Conservation (phyloP, 2,329 filamentous ascomycete species). For the Juglanconis sp. region DNA sequence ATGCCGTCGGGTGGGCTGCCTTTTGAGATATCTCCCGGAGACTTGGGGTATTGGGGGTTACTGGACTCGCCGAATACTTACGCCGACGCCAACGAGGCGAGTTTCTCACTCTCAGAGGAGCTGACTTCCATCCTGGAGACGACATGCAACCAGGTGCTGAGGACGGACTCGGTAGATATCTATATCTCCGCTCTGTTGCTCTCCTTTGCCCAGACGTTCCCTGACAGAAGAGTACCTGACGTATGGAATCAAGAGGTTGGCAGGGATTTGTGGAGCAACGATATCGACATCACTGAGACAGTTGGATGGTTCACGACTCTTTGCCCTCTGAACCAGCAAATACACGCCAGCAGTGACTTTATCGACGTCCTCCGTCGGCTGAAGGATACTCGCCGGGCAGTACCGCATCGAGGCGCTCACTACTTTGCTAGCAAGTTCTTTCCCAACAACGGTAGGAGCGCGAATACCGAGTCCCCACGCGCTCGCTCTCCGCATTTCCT, state of each 20-base stretch:
- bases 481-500: slow-evolving; percentile 10
- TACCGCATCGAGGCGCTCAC: slow-evolving; percentile 27
- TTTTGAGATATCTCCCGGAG: slow-evolving; percentile 36
- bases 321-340: slow-evolving; percentile 45
- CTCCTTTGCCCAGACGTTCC: slow-evolving; percentile 54
- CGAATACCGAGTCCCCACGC: not conserved
- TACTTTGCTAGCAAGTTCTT: slow-evolving; percentile 34
- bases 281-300: slow-evolving; percentile 52
- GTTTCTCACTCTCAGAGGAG: slow-evolving; percentile 42
- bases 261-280: slow-evolving; percentile 39
- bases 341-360: slow-evolving; percentile 45
- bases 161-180: slow-evolving; percentile 51
- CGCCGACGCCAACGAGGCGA: slow-evolving; percentile 37
- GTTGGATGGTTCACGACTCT: slow-evolving; percentile 61
- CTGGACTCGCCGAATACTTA: slow-evolving; percentile 42
- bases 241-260: slow-evolving; percentile 55
- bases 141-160: slow-evolving; percentile 42
- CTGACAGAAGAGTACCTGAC: slow-evolving; percentile 46
- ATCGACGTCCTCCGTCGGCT: slow-evolving; percentile 49
- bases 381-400: slow-evolving; percentile 47
- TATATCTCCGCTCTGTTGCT: slow-evolving; percentile 52
- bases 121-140: slow-evolving; percentile 40
- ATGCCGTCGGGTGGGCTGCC: slow-evolving; percentile 28
- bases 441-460: slow-evolving; percentile 26
- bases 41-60: slow-evolving; percentile 48